These are phyloP conservation scores for Ochetophila trinervis DNA, from an alignment of 306 rosid genomes.

Conservation along the genomic window DNA sequence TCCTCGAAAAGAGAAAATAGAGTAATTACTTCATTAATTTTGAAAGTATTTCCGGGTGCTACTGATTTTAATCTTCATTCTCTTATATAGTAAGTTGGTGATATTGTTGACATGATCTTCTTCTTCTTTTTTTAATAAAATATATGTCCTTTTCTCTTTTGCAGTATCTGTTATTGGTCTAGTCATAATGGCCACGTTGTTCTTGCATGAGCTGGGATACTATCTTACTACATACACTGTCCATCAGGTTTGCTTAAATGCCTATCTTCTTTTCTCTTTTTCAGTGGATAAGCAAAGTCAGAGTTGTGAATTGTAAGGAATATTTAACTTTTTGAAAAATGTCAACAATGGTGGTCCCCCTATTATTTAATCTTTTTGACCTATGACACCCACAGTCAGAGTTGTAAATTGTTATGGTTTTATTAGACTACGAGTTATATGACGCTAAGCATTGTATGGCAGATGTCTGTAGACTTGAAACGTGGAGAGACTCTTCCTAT, in stretches of 20 bases:
- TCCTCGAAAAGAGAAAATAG: too few relatives aligned
- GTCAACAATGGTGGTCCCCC: neutral
- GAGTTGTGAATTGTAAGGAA: too few relatives aligned
- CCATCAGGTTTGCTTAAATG: conserved; percentile 60
- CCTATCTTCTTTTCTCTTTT: neutral
- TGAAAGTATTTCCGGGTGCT: too few relatives aligned
- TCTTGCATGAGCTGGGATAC: conserved; percentile 86
- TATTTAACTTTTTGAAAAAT: too few relatives aligned
- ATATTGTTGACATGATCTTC: too few relatives aligned
- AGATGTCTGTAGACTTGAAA: conserved; percentile 96
- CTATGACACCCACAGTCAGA: neutral
- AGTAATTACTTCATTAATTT: too few relatives aligned
- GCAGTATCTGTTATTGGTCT: conserved; percentile 77
- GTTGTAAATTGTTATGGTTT: neutral
- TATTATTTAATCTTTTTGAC: neutral
- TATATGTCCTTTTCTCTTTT: conserved; percentile 10
- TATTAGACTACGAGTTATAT: neutral
- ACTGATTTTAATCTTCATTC: too few relatives aligned
- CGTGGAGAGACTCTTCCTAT: conserved; percentile 98
- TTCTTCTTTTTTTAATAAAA: neutral
- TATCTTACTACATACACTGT: conserved; percentile 78
- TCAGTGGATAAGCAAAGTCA: neutral
- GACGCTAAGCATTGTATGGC: conserved; percentile 17
- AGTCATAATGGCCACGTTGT: conserved; percentile 71
- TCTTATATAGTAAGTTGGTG: too few relatives aligned